Base-by-base conservation (phyloP, 1,284 basidiomycete genomes). In the Coniferiporia weirii region DNA sequence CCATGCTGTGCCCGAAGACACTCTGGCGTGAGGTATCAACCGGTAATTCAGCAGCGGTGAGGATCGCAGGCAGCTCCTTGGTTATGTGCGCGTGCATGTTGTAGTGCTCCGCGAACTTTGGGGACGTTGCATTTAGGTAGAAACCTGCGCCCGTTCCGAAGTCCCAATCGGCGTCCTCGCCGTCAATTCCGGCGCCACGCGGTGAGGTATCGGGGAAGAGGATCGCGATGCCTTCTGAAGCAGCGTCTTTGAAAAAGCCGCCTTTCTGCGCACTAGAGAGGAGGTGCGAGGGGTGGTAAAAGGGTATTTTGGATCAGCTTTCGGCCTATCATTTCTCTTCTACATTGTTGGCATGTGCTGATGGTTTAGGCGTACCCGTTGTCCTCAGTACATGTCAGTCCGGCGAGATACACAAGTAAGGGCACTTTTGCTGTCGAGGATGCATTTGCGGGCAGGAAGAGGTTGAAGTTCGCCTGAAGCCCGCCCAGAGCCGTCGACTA, bases 161-260 rank as follows among this genome's bases (percentile, higher is more conserved):
- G 40, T 52, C 27, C 93, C 92, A 97, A 70, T 87, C 85, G 62
- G 83, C 82, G 51, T 92, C 85, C 74, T 99, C 95, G 43, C 90
- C 93, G 57, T 89, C 83, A 60, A 95, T 80, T n/a, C 86, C 87
- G 1, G 96, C 95, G 1, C 94, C 95, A 35, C 96, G 83, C 1
- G 97, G 97, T 44, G 90, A 93, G 0, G 97, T 99, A 70, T 99
- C 97, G 0, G 97, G 94, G 72, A 98, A 97, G 45, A 99, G 84
- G 52, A 99, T 76, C 0, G 96, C 95, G 60, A 99, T 88, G 3
- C 89, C 88, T 67, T 95, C 85, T 38, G 83, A 77, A 1, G 91
- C 83, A 1, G 95, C 94, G 32, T 87, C 83, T 32, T 84, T 81
- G 52, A 96, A 76, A 73, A 97, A 93, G 8, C 82, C 83, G 27